Conservation (phyloP, 2,329 filamentous ascomycete species). For the Pseudogymnoascus sp. region DNA sequence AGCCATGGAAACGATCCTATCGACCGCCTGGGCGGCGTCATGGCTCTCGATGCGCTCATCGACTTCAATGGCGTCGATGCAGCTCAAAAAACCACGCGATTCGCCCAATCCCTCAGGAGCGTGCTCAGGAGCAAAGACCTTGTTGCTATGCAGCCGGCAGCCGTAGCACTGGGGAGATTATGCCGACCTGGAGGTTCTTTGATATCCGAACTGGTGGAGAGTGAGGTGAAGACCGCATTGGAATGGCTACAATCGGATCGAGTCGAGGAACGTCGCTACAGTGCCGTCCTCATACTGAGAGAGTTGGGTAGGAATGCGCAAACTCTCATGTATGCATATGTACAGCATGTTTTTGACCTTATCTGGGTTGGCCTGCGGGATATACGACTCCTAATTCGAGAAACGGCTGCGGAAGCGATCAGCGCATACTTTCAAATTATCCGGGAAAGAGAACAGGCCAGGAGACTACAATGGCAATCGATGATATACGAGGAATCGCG, state of each 20-base stretch:
- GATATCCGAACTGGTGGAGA: slow-evolving; percentile 92
- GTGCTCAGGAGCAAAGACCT: slow-evolving; percentile 88
- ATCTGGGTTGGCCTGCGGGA: slow-evolving; percentile 94
- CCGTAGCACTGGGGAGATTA: slow-evolving; percentile 79
- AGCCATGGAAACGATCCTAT: slow-evolving; percentile 78
- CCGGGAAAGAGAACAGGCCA: slow-evolving; percentile 78
- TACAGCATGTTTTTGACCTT: slow-evolving; percentile 89
- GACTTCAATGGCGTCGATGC: slow-evolving; percentile 95
- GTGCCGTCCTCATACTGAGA: slow-evolving; percentile 80
- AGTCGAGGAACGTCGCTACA: slow-evolving; percentile 87
- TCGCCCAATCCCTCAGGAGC: slow-evolving; percentile 80
- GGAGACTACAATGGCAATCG: slow-evolving; percentile 80
- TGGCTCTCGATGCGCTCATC: slow-evolving; percentile 85
- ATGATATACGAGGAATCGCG: slow-evolving; percentile 85
- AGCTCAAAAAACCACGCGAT: slow-evolving; percentile 87
- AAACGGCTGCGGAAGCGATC: slow-evolving; percentile 85
- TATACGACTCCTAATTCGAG: slow-evolving; percentile 80
- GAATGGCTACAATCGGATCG: slow-evolving; percentile 96
- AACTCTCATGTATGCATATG: slow-evolving; percentile 91
- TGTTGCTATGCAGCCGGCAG: slow-evolving; percentile 81
- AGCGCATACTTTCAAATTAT: slow-evolving; percentile 96
- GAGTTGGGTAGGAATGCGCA: slow-evolving; percentile 90
- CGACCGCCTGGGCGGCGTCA: slow-evolving; percentile 85
- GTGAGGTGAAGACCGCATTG: slow-evolving; percentile 89
- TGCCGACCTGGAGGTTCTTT: slow-evolving; percentile 88